phyloP scores from a whole-genome alignment of 2,329 filamentous ascomycete genomes.

The Botryotinia narcissicola region DNA sequence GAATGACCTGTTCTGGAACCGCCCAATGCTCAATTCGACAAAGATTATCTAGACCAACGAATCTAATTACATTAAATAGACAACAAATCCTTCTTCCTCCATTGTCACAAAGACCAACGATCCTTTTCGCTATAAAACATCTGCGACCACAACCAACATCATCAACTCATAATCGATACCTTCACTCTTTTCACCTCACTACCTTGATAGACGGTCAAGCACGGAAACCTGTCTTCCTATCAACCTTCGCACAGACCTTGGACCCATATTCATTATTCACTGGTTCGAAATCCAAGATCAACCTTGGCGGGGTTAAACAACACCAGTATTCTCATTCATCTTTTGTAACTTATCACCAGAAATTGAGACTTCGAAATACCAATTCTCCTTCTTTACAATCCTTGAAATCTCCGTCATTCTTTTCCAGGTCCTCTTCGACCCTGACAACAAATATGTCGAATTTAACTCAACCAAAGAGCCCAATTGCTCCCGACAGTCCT shows the following conservation, averaged over 20 bases:
- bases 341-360: neutral
- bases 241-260: slow-evolving; percentile 18
- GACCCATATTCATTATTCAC: slow-evolving; percentile 16
- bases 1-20: slow-evolving; percentile 15
- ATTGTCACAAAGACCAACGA: slow-evolving; percentile 1
- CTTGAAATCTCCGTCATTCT: neutral
- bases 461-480: slow-evolving; percentile 37
- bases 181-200: neutral
- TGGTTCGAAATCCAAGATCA: slow-evolving; percentile 7
- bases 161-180: neutral
- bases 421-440: neutral
- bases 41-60: slow-evolving; percentile 12
- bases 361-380: slow-evolving; percentile 3
- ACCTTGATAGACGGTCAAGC: neutral
- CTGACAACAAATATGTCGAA: slow-evolving; percentile 32
- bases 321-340: slow-evolving; percentile 1
- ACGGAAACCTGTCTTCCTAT: slow-evolving; percentile 1
- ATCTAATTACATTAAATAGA: neutral
- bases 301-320: slow-evolving; percentile 13
- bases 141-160: neutral
- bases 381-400: slow-evolving; percentile 1
- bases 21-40: slow-evolving; percentile 11
- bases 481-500: slow-evolving; percentile 32
- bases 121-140: neutral
- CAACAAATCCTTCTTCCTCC: slow-evolving; percentile 8